A percentile compares a stretch with the other conserved stretches of the same genome.
phyloP scores from a whole-genome alignment of 306 rosid species.

The Morella rubra region DNA sequence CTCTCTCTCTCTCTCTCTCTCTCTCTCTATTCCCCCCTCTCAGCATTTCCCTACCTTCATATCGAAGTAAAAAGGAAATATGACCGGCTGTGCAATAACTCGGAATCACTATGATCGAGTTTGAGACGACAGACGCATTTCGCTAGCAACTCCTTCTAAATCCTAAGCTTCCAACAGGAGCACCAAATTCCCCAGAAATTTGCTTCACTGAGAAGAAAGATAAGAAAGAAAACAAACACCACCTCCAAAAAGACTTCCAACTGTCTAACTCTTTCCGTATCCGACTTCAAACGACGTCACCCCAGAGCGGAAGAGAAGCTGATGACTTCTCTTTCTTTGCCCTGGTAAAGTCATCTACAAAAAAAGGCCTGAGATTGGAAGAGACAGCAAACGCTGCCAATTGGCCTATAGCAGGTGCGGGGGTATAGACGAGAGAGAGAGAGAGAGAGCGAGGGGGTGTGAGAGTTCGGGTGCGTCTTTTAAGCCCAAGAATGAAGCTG shows the following conservation, averaged over 20 bases:
- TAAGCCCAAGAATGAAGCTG: constrained; percentile 21
- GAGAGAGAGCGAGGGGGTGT: constrained; percentile 10
- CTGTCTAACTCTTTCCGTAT: too few species aligned
- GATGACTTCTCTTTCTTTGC: too few species aligned
- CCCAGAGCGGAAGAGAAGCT: background rate
- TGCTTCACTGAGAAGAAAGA: background rate
- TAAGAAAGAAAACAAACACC: background rate
- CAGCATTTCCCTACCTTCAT: background rate
- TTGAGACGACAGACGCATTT: background rate
- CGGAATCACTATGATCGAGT: background rate
- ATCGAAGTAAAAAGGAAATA: background rate
- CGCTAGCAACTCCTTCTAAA: background rate
- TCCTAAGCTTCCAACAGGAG: background rate
- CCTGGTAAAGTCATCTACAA: background rate
- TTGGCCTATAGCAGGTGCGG: background rate
- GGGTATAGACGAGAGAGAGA: constrained; percentile 7
- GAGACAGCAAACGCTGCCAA: background rate
- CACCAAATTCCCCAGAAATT: background rate
- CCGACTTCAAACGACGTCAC: background rate
- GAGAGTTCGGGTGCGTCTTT: constrained; percentile 17
- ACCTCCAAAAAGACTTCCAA: background rate
- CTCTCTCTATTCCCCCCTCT: constrained; percentile 12
- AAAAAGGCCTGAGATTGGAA: too few species aligned
- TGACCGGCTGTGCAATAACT: background rate
- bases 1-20: constrained; percentile 29